Evolutionary conservation across 306 rosid genomes (phyloP), one percentile per base, ranked within the genome.

Genomic region (Citrullus colocynthis): DNA sequence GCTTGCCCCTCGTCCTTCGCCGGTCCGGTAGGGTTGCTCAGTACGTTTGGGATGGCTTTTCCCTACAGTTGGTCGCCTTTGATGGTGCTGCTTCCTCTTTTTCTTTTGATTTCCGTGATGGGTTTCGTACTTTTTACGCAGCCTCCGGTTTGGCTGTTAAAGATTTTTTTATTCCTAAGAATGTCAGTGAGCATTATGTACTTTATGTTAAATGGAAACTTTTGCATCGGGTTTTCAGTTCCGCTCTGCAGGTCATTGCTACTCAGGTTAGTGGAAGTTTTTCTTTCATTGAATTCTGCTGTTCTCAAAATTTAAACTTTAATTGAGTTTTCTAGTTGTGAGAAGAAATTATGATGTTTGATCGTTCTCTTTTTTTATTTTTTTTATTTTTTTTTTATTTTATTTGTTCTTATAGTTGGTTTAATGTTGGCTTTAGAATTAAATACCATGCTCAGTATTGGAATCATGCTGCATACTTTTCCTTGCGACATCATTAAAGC

Each of bases 191-290:
- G 74, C 84, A 78, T 82, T 93, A 91, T 32, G 52, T 89, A 82
- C 83, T 82, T 56, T 93, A 84, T 80, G 97, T 93, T 12, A 91
- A 85, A 75, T 93, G 98, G 98, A 93, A 93, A 85, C 84, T 91
- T 55, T 73, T 91, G 82, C 98, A 93, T 81, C 92, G 98, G 28
- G 89, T 91, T 93, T 93, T 93, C 71, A 91, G 98, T 63, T 93
- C 97, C 4, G 93, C 98, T 1, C 91, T 91, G 20, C 98, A 93
- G 81, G 97, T 93, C 52, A 91, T 93, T 60, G 91, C 97, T 62
- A 93, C 98, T 78, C 98, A 93, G 97, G 97, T 91, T 11, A 45
- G 28, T 20, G 17, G 64, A 44, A 11, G 45, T 32, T 32, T 30
- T 4, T 7, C 11, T 17, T 64, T 64, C 13, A 17, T 64, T 36